Evolutionary conservation across 495 filamentous ascomycete species (phyloP).

Genomic region (Extremus antarcticus): DNA sequence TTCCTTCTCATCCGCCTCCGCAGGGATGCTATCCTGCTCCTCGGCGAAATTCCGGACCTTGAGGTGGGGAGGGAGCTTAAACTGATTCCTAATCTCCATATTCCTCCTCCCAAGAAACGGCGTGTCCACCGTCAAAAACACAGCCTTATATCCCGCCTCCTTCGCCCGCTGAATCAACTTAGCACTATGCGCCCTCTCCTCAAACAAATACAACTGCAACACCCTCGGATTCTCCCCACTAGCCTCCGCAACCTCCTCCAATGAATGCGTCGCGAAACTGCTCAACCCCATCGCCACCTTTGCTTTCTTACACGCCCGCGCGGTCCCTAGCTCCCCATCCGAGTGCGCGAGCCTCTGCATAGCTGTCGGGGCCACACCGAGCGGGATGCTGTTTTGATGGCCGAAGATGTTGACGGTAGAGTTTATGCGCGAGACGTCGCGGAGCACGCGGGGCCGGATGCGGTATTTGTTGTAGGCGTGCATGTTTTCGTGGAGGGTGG

Average conservation of each 20-base stretch:
- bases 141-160: slow-evolving; percentile 28
- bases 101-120: slow-evolving; percentile 30
- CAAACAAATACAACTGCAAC: slow-evolving; percentile 25
- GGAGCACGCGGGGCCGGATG: slow-evolving; percentile 22
- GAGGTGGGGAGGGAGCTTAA: slow-evolving; percentile 30
- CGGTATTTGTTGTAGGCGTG: slow-evolving; percentile 25
- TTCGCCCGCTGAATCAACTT: slow-evolving; percentile 38
- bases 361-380: slow-evolving; percentile 25
- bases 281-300: slow-evolving; percentile 19
- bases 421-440: slow-evolving; percentile 19
- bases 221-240: slow-evolving; percentile 12
- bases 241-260: slow-evolving; percentile 22
- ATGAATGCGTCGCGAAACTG: slow-evolving; percentile 18
- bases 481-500: slow-evolving; percentile 24
- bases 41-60: slow-evolving; percentile 29
- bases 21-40: slow-evolving; percentile 10
- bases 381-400: slow-evolving; percentile 12
- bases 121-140: slow-evolving; percentile 32
- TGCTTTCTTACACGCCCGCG: slow-evolving; percentile 16
- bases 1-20: slow-evolving; percentile 12
- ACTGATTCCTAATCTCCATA: slow-evolving; percentile 38
- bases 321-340: slow-evolving; percentile 22
- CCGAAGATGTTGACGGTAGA: slow-evolving; percentile 16
- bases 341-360: slow-evolving; percentile 23
- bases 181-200: slow-evolving; percentile 25